These are phyloP conservation scores for Saccharomyces cerevisiae DNA, from an alignment of 805 yeast species.

Conservation along the genomic window DNA sequence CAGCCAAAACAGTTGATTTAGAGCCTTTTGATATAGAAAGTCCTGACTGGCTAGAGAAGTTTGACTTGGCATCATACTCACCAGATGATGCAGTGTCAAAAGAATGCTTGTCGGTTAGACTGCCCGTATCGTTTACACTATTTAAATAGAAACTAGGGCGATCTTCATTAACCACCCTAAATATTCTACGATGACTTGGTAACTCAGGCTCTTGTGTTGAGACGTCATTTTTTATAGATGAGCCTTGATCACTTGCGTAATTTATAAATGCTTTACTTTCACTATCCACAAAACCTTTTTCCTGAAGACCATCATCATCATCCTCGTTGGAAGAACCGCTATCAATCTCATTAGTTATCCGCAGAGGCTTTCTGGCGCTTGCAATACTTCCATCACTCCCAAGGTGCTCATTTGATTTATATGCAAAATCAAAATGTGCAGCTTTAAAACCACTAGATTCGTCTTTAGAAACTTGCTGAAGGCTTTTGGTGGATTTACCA, in stretches of 20 bases:
- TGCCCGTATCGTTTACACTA: slow-evolving; percentile 10
- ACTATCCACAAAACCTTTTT: not conserved
- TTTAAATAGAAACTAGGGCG: slow-evolving; percentile 22
- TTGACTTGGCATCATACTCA: slow-evolving; percentile 1
- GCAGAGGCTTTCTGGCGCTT: not conserved
- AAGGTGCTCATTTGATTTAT: not conserved
- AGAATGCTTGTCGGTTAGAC: slow-evolving; percentile 1
- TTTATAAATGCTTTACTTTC: not conserved
- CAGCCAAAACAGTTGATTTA: not conserved
- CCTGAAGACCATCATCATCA: not conserved
- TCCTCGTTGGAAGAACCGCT: not conserved
- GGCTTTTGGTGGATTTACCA: slow-evolving; percentile 13
- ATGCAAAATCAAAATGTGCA: not conserved
- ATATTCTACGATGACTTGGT: slow-evolving; percentile 8
- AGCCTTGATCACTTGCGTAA: not conserved
- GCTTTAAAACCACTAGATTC: slow-evolving; percentile 5
- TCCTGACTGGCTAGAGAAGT: not conserved
- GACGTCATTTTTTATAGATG: not conserved
- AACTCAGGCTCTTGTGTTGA: not conserved
- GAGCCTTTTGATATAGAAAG: not conserved
- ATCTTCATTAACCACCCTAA: slow-evolving; percentile 28
- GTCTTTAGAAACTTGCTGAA: slow-evolving; percentile 12
- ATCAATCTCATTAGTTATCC: not conserved
- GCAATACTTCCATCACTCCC: not conserved
- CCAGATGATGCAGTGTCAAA: not conserved